A percentile compares a stretch with the other conserved stretches of the same genome.
phyloP scores from a whole-genome alignment of 495 filamentous ascomycete species.

The Neurospora sublineolata region DNA sequence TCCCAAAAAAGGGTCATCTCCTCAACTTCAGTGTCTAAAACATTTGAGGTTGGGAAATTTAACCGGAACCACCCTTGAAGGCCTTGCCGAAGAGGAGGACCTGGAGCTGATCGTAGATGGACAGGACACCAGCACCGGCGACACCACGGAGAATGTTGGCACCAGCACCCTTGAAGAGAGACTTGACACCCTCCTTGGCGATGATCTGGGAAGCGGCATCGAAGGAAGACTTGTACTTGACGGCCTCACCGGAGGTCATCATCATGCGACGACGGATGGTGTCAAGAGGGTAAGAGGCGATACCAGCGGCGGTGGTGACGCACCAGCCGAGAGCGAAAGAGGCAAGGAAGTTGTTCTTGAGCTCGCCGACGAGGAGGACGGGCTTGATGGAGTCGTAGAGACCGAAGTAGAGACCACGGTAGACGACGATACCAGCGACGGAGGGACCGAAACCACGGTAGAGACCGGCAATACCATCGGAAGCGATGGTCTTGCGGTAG shows the following conservation, averaged over 20 bases:
- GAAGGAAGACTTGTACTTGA: conserved; percentile 94
- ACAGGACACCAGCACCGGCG: conserved; percentile 99
- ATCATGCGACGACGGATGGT: conserved; percentile 99
- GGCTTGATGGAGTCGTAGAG: conserved; percentile 99
- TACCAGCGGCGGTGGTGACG: conserved; percentile 99
- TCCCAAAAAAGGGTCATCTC: conserved; percentile 24
- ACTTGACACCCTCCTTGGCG: conserved; percentile 90
- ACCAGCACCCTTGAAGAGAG: conserved; percentile 99
- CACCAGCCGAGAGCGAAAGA: conserved; percentile 97
- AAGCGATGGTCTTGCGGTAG: conserved; percentile 99
- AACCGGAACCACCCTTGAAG: conserved; percentile 87
- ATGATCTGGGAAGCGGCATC: conserved; percentile 94
- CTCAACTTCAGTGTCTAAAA: conserved; percentile 15
- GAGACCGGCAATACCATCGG: conserved; percentile 96
- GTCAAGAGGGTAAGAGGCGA: conserved; percentile 98
- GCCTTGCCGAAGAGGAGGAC: conserved; percentile 98
- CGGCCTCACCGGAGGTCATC: conserved; percentile 96
- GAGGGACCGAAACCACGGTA: conserved; percentile 99
- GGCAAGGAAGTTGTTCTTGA: conserved; percentile 97
- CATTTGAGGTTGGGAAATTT: conserved; percentile 35
- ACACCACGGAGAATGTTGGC: conserved; percentile 99
- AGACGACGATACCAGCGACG: conserved; percentile 95
- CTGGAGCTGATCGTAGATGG: conserved; percentile 99
- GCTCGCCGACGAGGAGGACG: conserved; percentile 79
- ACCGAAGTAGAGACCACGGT: conserved; percentile 99